These are phyloP conservation scores for Spathaspora arborariae DNA, from an alignment of 805 yeast species.

Conservation along the genomic window DNA sequence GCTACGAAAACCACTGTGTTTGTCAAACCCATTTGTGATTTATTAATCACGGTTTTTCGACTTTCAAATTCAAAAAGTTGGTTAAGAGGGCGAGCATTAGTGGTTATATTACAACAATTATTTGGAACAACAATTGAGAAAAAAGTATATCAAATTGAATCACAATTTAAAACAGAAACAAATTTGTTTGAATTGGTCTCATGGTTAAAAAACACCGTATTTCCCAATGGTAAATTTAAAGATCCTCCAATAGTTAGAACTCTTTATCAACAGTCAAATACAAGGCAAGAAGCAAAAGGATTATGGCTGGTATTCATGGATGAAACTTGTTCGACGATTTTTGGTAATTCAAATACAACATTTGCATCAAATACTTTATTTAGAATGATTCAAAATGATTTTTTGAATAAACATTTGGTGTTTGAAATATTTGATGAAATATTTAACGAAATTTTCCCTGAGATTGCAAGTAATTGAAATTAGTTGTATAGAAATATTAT, in stretches of 20 bases:
- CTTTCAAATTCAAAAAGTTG: slow-evolving; percentile 63
- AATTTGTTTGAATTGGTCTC: slow-evolving; percentile 37
- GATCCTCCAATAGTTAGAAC: slow-evolving; percentile 46
- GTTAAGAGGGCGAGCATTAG: slow-evolving; percentile 81
- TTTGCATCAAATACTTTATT: slow-evolving; percentile 60
- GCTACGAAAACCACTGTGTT: slow-evolving; percentile 38
- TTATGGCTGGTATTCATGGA: slow-evolving; percentile 54
- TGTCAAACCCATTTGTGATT: slow-evolving; percentile 78
- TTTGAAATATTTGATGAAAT: slow-evolving; percentile 57
- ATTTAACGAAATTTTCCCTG: slow-evolving; percentile 43
- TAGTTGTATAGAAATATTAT: too few species aligned
- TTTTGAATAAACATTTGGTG: slow-evolving; percentile 61
- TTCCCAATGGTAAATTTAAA: slow-evolving; percentile 48
- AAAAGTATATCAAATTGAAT: slow-evolving; percentile 46
- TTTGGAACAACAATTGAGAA: slow-evolving; percentile 86
- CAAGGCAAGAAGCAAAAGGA: slow-evolving; percentile 55
- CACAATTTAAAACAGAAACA: slow-evolving; percentile 36
- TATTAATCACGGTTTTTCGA: slow-evolving; percentile 67
- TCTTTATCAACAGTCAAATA: slow-evolving; percentile 45
- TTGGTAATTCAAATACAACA: slow-evolving; percentile 63
- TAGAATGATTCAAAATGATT: slow-evolving; percentile 69
- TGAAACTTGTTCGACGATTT: slow-evolving; percentile 67
- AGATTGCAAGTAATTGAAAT: slow-evolving; percentile 4
- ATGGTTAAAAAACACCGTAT: slow-evolving; percentile 22
- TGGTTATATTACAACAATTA: slow-evolving; percentile 77